Conservation (phyloP, 768 basidiomycete species). For the Tubosaeta brunneosetosa region DNA sequence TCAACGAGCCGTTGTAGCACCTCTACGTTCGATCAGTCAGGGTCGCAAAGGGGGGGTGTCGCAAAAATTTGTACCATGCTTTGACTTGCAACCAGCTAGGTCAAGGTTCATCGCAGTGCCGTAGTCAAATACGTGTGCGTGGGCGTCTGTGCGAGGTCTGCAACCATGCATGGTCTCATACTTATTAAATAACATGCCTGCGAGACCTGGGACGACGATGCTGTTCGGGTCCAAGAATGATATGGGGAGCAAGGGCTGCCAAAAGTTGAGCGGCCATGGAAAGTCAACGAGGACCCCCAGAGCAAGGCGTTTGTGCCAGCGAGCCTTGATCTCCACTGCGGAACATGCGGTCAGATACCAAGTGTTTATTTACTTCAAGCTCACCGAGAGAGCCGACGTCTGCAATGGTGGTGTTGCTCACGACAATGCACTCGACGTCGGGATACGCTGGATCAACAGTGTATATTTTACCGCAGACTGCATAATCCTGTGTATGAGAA, state of each 20-base stretch:
- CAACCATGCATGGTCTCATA: neutral
- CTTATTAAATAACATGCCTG: slow-evolving; percentile 42
- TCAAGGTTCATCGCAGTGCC: slow-evolving; percentile 64
- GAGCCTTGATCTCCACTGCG: slow-evolving; percentile 21
- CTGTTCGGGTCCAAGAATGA: slow-evolving; percentile 31
- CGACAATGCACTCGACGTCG: slow-evolving; percentile 57
- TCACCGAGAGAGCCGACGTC: slow-evolving; percentile 48
- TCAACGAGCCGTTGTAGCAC: slow-evolving; percentile 55
- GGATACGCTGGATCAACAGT: slow-evolving; percentile 58
- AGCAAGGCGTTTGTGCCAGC: slow-evolving; percentile 16
- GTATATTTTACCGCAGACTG: slow-evolving; percentile 62
- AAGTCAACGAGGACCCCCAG: neutral
- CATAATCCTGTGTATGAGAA: slow-evolving; percentile 34
- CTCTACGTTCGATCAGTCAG: slow-evolving; percentile 37
- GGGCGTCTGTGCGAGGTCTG: slow-evolving; percentile 51
- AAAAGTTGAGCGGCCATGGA: slow-evolving; percentile 23
- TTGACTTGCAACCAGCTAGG: slow-evolving; percentile 52
- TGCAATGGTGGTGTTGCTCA: slow-evolving; percentile 44
- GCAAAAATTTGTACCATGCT: slow-evolving; percentile 42
- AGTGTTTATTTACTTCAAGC: neutral
- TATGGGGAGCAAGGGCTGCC: slow-evolving; percentile 18
- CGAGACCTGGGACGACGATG: slow-evolving; percentile 69
- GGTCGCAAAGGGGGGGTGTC: too few species aligned
- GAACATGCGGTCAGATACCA: neutral
- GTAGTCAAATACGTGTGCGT: slow-evolving; percentile 75